Base-by-base conservation (phyloP, 768 basidiomycete genomes). In the Hemileccinum rubropunctum region DNA sequence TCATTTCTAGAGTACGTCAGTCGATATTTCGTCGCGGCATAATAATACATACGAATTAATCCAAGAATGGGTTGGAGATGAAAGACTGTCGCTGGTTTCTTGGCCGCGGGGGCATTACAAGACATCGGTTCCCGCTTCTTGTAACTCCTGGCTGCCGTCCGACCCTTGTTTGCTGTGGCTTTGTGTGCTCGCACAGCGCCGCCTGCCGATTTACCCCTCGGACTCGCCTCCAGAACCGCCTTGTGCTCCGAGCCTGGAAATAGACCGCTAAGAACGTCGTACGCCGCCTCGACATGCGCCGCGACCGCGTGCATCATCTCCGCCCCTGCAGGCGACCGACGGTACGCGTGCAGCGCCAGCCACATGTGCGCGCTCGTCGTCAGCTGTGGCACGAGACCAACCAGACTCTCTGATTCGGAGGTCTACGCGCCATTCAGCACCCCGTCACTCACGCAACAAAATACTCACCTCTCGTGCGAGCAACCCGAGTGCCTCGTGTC, bases 311-410 rank as follows among this genome's bases (percentile, higher is more conserved):
- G 48, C 47, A 69, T 73, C 60, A 80, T 76, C 20, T 77, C 66
- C 13, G 42, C 40, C 11, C 59, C 62, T 1, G 67, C 52, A 47
- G 78, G 73, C 9, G 64, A 69, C 6, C 69, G 72, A 13, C 81
- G 78, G 65, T 93, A 89, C 0, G 81, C 76, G 58, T 88, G 83
- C 17, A 94, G 69, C 0, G 84, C 82, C 39, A 81, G 69, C 83
- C 85, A 88, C 21, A 94, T 72, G 58, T 87, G 80, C 0, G 76
- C 71, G 1, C 75, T 67, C 1, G 80, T 75, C 26, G 70, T 74
- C 57, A 84, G 82, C 59, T 87, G 81, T 7, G 58, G 60, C 47
- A 66, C 49, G 47, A 70, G 68, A 3, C 43, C 50, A 0, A 51
- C 51, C 2, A 76, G 61, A 2, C 36, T 38, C 48, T 76, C 74